These are phyloP conservation scores for Gracilaria caudata DNA, from an alignment of 23 red algal genomes.

Conservation along the genomic window DNA sequence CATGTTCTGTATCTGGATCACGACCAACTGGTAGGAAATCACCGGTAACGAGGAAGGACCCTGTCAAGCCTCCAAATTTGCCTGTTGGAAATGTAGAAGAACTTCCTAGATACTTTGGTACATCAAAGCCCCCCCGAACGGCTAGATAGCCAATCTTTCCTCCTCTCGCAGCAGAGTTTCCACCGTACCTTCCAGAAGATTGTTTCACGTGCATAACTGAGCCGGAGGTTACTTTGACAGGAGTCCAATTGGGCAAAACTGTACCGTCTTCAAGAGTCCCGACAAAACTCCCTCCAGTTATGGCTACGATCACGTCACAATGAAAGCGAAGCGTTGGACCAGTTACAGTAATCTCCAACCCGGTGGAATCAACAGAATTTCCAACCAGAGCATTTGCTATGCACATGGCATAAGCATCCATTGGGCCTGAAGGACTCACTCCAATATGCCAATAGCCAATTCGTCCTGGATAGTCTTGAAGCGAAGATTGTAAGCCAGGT, in stretches of 20 bases:
- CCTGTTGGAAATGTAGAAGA: conserved; percentile 74
- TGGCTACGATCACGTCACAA: conserved; percentile 36
- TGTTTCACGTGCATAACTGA: conserved; percentile 15
- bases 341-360: conserved; percentile 70
- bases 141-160: conserved; percentile 75
- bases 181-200: neutral
- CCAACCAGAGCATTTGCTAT: conserved; percentile 68
- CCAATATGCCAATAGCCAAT: conserved; percentile 75
- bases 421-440: conserved; percentile 69
- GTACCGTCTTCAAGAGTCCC: conserved; percentile 42
- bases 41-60: conserved; percentile 59
- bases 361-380: conserved; percentile 27
- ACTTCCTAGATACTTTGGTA: conserved; percentile 71
- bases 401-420: conserved; percentile 79
- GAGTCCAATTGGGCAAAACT: conserved; percentile 64
- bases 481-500: conserved; percentile 64
- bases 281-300: conserved; percentile 51
- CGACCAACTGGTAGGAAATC: conserved; percentile 59
- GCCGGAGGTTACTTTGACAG: conserved; percentile 30
- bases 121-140: conserved; percentile 69
- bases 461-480: conserved; percentile 75
- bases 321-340: conserved; percentile 70
- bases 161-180: neutral
- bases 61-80: conserved; percentile 64
- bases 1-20: neutral